Conservation (phyloP, 352 stramenopile genomes). For the Phytophthora megakarya region DNA sequence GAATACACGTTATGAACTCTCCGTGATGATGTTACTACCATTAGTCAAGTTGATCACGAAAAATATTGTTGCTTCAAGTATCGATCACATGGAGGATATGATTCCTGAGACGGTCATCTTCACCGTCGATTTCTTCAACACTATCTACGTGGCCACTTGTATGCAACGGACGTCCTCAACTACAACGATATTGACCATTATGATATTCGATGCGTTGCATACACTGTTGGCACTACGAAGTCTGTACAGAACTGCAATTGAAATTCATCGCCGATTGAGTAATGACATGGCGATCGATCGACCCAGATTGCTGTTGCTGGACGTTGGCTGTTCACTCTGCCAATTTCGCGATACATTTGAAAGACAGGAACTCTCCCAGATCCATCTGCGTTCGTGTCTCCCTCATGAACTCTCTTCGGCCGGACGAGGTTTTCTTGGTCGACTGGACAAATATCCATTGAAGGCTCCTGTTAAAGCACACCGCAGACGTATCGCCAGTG, state of each 20-base stretch:
- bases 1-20: constrained; percentile 10
- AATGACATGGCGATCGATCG: not conserved
- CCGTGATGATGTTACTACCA: constrained; percentile 13
- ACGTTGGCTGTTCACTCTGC: constrained; percentile 17
- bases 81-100: constrained; percentile 33
- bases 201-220: constrained; percentile 7
- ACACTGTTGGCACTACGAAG: not conserved
- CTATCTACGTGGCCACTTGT: constrained; percentile 38
- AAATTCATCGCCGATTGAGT: constrained; percentile 14
- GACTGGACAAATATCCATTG: constrained; percentile 19
- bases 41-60: constrained; percentile 25
- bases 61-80: constrained; percentile 24
- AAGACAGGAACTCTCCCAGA: constrained; percentile 11
- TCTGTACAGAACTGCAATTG: not conserved
- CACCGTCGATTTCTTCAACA: constrained; percentile 53
- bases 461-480: constrained; percentile 12
- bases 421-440: constrained; percentile 9
- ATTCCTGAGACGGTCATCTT: constrained; percentile 49
- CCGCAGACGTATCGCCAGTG: constrained; percentile 1
- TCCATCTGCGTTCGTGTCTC: constrained; percentile 26
- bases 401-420: constrained; percentile 7
- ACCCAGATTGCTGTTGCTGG: not conserved
- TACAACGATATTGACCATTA: not conserved
- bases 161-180: constrained; percentile 14
- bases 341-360: constrained; percentile 17